Evolutionary conservation across 768 basidiomycete species (phyloP).

Genomic region (Hirschioporus abietinus): DNA sequence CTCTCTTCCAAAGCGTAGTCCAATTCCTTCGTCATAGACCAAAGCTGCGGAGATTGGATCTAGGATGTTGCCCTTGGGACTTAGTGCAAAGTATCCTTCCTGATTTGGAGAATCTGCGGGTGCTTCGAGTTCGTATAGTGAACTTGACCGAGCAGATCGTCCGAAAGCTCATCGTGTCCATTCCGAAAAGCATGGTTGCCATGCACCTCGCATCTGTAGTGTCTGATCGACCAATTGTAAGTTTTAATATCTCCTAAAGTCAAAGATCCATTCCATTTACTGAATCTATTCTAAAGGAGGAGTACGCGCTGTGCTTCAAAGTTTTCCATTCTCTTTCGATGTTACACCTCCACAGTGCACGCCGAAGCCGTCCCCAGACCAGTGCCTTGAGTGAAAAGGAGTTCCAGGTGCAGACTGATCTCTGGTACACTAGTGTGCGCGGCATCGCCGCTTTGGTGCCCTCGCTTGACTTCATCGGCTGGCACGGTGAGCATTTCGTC

Average conservation of each 20-base stretch:
- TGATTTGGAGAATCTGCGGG: slow-evolving; percentile 45
- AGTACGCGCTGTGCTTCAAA: slow-evolving; percentile 44
- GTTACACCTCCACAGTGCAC: slow-evolving; percentile 50
- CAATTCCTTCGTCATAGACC: slow-evolving; percentile 46
- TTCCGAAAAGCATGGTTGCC: slow-evolving; percentile 39
- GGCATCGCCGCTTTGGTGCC: slow-evolving; percentile 45
- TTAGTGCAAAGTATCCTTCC: slow-evolving; percentile 47
- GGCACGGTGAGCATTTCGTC: slow-evolving; percentile 69
- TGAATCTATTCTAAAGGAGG: slow-evolving; percentile 33
- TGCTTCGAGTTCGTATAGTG: slow-evolving; percentile 52
- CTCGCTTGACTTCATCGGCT: slow-evolving; percentile 61
- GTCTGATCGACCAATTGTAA: slow-evolving; percentile 46
- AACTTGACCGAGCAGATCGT: slow-evolving; percentile 38
- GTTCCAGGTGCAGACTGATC: slow-evolving; percentile 48
- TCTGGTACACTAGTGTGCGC: slow-evolving; percentile 47
- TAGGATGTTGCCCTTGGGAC: slow-evolving; percentile 65
- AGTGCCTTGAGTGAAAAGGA: slow-evolving; percentile 57
- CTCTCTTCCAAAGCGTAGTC: slow-evolving; percentile 48
- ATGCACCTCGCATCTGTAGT: slow-evolving; percentile 47
- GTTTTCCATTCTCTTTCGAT: slow-evolving; percentile 48
- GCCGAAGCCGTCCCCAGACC: slow-evolving; percentile 46
- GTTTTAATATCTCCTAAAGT: slow-evolving; percentile 13
- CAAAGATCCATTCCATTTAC: not conserved
- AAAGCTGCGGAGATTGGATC: slow-evolving; percentile 49
- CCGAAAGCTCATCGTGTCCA: slow-evolving; percentile 27